A percentile compares a stretch with the other conserved stretches of the same genome.
Conservation (phyloP, 1,139 yeast species). For the Lodderomyces theae region DNA sequence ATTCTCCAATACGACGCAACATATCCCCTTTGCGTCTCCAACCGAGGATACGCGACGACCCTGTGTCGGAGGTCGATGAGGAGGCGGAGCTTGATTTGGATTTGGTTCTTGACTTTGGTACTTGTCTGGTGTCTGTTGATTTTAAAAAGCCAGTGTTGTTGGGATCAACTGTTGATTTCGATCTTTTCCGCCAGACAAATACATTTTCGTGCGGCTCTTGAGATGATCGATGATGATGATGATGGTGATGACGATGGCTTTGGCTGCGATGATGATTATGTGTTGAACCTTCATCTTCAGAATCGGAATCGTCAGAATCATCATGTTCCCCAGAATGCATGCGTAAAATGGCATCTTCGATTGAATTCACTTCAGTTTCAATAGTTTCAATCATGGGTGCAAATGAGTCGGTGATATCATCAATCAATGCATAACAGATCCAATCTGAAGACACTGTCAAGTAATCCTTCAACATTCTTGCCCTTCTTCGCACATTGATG, state of each 20-base stretch:
- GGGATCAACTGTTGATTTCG: conserved; percentile 41
- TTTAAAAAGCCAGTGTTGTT: conserved; percentile 12
- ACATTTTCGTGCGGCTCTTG: conserved; percentile 20
- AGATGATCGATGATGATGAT: not conserved
- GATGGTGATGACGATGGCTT: not conserved
- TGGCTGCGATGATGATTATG: conserved; percentile 3
- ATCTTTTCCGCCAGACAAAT: conserved; percentile 37
- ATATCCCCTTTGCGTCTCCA: conserved; percentile 94
- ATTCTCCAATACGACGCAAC: conserved; percentile 91
- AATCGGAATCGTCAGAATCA: conserved; percentile 39
- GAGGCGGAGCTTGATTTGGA: conserved; percentile 22
- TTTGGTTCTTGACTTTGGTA: conserved; percentile 8
- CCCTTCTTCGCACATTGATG: conserved; percentile 89
- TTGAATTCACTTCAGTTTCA: conserved; percentile 86
- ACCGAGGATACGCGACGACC: conserved; percentile 58
- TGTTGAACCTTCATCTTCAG: conserved; percentile 24
- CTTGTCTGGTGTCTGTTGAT: conserved; percentile 1
- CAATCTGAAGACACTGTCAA: conserved; percentile 90
- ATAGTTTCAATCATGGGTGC: conserved; percentile 94
- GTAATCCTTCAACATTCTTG: conserved; percentile 81
- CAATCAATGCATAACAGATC: conserved; percentile 95
- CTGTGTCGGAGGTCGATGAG: conserved; percentile 23
- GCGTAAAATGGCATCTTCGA: conserved; percentile 83
- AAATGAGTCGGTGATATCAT: conserved; percentile 95
- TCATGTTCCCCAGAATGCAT: conserved; percentile 73